Evolutionary conservation across 1,284 basidiomycete genomes (phyloP).

Genomic region (Hemileia vastatrix): DNA sequence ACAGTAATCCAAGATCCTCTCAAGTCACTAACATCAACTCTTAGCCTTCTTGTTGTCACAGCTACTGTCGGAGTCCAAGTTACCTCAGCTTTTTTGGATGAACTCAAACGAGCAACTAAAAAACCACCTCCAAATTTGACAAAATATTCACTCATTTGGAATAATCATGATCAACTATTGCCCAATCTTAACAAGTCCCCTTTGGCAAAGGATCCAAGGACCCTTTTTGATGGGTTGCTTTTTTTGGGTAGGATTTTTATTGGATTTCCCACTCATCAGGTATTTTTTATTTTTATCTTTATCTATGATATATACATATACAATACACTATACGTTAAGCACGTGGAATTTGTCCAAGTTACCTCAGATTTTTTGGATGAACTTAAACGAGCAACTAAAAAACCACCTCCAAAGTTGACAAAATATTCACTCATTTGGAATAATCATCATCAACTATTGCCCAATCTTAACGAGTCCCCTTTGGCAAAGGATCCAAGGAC

Average conservation of each 20-base stretch:
- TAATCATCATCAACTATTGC: too few relatives aligned
- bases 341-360: constrained; percentile 62
- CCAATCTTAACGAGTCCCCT: too few relatives aligned
- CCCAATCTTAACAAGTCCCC: too few relatives aligned
- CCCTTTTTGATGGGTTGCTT: too few relatives aligned
- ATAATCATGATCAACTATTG: constrained; percentile 76
- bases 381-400: constrained; percentile 60
- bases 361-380: constrained; percentile 60
- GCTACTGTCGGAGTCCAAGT: constrained; percentile 68
- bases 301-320: too few relatives aligned
- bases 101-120: constrained; percentile 85
- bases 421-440: constrained; percentile 83
- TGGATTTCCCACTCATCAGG: too few relatives aligned
- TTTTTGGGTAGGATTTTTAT: too few relatives aligned
- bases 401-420: constrained; percentile 71
- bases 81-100: constrained; percentile 61
- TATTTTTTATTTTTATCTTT: too few relatives aligned
- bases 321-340: too few relatives aligned
- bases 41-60: constrained; percentile 71
- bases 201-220: too few relatives aligned
- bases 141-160: constrained; percentile 78
- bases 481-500: too few relatives aligned
- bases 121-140: constrained; percentile 76
- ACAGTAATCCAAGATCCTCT: constrained; percentile 49
- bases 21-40: constrained; percentile 55